Evolutionary conservation across 768 basidiomycete species (phyloP).

Genomic region (Russula brevipes): DNA sequence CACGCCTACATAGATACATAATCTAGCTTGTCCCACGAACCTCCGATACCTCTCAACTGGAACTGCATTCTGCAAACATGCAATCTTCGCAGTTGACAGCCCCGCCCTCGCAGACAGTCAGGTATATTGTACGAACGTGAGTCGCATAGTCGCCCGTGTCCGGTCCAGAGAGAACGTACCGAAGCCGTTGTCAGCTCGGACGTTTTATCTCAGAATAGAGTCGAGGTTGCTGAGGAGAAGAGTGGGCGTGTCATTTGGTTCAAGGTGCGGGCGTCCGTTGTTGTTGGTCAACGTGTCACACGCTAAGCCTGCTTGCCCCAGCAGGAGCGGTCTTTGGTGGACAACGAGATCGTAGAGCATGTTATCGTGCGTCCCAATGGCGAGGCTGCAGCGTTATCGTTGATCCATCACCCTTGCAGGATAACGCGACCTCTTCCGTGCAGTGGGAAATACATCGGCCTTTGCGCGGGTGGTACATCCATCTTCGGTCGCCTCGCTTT

Average conservation of each 20-base stretch:
- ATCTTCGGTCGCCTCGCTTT: constrained; percentile 64
- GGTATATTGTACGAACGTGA: constrained; percentile 17
- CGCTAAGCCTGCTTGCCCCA: constrained; percentile 14
- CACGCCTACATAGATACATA: too few species aligned
- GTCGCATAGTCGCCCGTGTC: background rate
- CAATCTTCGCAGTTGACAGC: background rate
- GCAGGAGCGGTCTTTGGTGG: constrained; percentile 69
- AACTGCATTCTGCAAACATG: background rate
- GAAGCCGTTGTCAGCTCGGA: constrained; percentile 51
- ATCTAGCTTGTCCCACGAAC: background rate
- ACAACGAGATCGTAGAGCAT: constrained; percentile 72
- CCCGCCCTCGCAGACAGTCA: background rate
- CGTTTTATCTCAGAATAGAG: constrained; percentile 62
- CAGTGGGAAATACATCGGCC: constrained; percentile 78
- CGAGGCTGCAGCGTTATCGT: background rate
- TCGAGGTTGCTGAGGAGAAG: constrained; percentile 57
- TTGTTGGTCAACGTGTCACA: constrained; percentile 15
- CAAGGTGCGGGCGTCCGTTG: constrained; percentile 44
- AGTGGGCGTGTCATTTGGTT: constrained; percentile 63
- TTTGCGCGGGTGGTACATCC: constrained; percentile 80
- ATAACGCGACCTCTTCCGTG: constrained; percentile 59
- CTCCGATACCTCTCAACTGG: background rate
- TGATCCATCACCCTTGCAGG: constrained; percentile 35
- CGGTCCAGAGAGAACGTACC: background rate
- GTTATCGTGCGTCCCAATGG: constrained; percentile 49